Conservation (phyloP, 2,329 filamentous ascomycete species). For the Biscogniauxia mediterranea region DNA sequence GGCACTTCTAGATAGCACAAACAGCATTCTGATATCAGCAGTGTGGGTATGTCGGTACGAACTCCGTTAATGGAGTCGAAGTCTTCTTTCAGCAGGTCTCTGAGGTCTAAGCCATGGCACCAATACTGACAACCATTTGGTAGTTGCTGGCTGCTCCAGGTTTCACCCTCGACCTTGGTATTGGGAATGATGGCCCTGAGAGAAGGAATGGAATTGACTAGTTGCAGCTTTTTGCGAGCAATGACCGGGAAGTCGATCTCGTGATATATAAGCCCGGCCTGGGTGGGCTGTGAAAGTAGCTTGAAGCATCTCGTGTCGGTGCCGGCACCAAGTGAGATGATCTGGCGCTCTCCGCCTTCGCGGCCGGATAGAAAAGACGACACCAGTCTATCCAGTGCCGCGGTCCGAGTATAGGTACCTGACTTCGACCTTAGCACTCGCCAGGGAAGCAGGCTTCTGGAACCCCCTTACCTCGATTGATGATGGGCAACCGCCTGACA, state of each 20-base stretch:
- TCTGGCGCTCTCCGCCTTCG: constrained; percentile 56
- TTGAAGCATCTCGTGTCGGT: constrained; percentile 89
- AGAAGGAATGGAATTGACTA: constrained; percentile 45
- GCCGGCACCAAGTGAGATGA: constrained; percentile 89
- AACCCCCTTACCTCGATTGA: constrained; percentile 73
- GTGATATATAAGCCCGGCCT: constrained; percentile 67
- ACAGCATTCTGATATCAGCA: constrained; percentile 93
- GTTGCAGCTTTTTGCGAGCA: constrained; percentile 62
- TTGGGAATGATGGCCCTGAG: constrained; percentile 41
- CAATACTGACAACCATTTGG: constrained; percentile 44
- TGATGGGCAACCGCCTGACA: constrained; percentile 77
- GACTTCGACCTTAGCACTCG: constrained; percentile 25
- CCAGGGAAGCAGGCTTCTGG: constrained; percentile 12
- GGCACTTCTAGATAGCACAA: constrained; percentile 77
- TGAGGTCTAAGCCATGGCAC: constrained; percentile 69
- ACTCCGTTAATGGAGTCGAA: constrained; percentile 40
- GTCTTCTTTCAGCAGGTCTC: constrained; percentile 46
- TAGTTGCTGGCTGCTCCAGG: constrained; percentile 43
- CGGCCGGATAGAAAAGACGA: constrained; percentile 60
- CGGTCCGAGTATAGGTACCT: constrained; percentile 93
- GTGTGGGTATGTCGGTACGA: constrained; percentile 65
- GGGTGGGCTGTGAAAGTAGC: constrained; percentile 51
- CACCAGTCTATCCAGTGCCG: constrained; percentile 77
- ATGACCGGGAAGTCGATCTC: constrained; percentile 87
- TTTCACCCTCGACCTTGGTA: constrained; percentile 28